Evolutionary conservation across 768 basidiomycete species (phyloP).

Genomic region (Leccinum uliginosum): DNA sequence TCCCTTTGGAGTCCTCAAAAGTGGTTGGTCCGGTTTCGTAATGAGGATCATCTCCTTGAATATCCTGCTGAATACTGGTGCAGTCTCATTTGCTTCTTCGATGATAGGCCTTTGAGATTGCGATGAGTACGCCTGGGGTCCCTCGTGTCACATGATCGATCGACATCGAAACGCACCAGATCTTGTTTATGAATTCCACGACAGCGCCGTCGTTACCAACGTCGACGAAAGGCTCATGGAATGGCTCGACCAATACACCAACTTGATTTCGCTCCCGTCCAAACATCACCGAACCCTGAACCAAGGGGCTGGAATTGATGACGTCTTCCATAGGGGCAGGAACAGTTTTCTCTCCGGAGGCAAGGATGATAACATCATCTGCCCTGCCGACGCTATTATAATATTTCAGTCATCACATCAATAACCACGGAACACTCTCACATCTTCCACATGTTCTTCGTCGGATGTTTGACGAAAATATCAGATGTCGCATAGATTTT

Average conservation of each 20-base stretch:
- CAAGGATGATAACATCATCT: constrained; percentile 32
- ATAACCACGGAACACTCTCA: constrained; percentile 5
- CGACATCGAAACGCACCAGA: constrained; percentile 18
- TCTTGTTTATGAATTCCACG: constrained; percentile 13
- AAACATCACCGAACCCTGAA: constrained; percentile 28
- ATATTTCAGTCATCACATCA: neutral
- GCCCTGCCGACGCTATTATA: constrained; percentile 34
- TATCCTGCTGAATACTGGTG: constrained; percentile 38
- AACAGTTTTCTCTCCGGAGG: constrained; percentile 31
- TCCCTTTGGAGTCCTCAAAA: constrained; percentile 34
- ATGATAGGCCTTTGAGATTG: constrained; percentile 28
- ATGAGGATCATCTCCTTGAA: constrained; percentile 50
- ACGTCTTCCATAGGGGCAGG: constrained; percentile 30
- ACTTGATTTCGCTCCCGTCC: constrained; percentile 29
- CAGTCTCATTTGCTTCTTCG: constrained; percentile 35
- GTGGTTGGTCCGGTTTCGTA: constrained; percentile 35
- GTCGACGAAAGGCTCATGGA: constrained; percentile 12
- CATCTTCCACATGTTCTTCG: constrained; percentile 42
- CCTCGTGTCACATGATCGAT: neutral
- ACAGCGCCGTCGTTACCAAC: constrained; percentile 4
- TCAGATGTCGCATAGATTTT: constrained; percentile 38
- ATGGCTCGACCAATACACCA: constrained; percentile 31
- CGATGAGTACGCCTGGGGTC: neutral
- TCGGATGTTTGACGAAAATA: constrained; percentile 42
- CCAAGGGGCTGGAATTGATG: constrained; percentile 17